Base-by-base conservation (phyloP, 2,329 filamentous ascomycete species). In the Fusarium begoniae region DNA sequence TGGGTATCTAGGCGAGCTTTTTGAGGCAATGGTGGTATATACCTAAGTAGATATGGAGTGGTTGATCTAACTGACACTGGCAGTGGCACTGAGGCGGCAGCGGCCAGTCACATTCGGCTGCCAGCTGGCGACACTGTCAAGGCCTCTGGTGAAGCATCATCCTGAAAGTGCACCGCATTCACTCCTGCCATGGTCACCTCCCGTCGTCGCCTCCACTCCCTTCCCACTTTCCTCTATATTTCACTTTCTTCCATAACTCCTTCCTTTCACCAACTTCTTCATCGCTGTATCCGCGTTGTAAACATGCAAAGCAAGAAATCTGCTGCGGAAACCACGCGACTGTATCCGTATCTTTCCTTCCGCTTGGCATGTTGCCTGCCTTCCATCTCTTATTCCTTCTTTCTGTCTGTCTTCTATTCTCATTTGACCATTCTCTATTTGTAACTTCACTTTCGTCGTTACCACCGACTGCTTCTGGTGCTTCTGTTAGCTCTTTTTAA, bases 121-220 rank as follows among this genome's bases (percentile, higher is more conserved):
- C 54, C 72, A 75, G 62, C 47, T 75, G 73, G 73, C 56, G 55
- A 67, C 72, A 75, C 72, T 74, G 71, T 32, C 51, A 74, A 64
- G 60, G 35, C 38, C 32, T 50, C 44, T 57, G 50, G 63, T 59
- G 65, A 75, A 73, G 72, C 60, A 58, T 69, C 35, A 44, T 50
- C 38, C 53, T 60, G 58, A 68, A 63, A 58, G 56, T 44, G 64
- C 72, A 73, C 72, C 30, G 50, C 72, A 73, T 73, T 59, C 44
- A 53, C 53, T 57, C 38, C 55, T 60, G 26, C 45, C 45, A 30
- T 17, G 24, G 30, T 58, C 26, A 51, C n/a, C 41, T 57, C 32
- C 32, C 32, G 32, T 35, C 70, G 58, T 44, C 37, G 24, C 41
- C 62, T 38, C 32, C 32, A 35, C 32, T 35, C 20, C 37, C 35